Percentiles rank a stretch among this genome's conserved stretches.
These are phyloP conservation scores for Neofusicoccum umdonicola DNA, from an alignment of 2,329 filamentous ascomycete species.

Conservation along the genomic window DNA sequence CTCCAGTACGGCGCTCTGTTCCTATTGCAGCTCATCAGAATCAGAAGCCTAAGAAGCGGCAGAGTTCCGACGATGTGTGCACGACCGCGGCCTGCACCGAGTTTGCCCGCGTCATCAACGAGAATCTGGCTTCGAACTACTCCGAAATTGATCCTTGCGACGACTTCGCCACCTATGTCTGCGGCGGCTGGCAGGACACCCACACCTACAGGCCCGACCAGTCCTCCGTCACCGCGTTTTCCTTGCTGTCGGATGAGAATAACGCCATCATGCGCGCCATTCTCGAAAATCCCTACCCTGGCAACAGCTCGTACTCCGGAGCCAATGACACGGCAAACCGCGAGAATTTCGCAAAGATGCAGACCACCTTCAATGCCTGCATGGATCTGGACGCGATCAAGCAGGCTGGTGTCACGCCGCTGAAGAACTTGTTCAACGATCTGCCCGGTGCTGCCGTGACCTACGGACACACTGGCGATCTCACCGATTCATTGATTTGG, in stretches of 20 bases:
- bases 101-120: conserved; percentile 61
- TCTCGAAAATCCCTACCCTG: neutral
- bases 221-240: conserved; percentile 8
- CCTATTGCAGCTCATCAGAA: neutral
- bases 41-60: neutral
- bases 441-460: neutral
- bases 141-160: conserved; percentile 64
- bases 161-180: conserved; percentile 67
- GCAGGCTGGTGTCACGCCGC: conserved; percentile 54
- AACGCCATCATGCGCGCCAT: neutral
- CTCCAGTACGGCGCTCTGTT: neutral
- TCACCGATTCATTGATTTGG: neutral
- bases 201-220: conserved; percentile 67
- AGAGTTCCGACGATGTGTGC: conserved; percentile 36
- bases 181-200: conserved; percentile 63
- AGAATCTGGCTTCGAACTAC: conserved; percentile 62
- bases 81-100: conserved; percentile 61
- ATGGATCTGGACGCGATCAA: conserved; percentile 60
- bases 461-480: neutral
- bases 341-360: conserved; percentile 65
- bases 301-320: neutral
- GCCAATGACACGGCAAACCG: conserved; percentile 49
- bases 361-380: conserved; percentile 64
- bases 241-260: neutral
- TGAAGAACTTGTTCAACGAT: conserved; percentile 47